Base-by-base conservation (phyloP, 2,329 filamentous ascomycete species). In the Sporothrix pseudoabietina region DNA sequence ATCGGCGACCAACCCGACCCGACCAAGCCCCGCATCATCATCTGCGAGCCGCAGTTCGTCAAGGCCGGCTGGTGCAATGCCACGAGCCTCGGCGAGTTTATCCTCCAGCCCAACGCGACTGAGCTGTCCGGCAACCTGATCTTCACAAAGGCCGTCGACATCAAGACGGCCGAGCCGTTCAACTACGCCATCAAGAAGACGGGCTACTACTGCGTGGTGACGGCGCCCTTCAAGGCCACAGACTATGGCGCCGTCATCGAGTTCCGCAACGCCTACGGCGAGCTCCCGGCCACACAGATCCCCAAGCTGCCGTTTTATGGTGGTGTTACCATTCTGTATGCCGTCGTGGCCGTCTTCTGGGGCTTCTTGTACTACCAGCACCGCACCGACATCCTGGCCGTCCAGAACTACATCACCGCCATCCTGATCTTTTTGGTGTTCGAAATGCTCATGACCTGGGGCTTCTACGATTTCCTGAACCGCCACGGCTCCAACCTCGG, bases 361-460 rank as follows among this genome's bases (percentile, higher is more conserved):
- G 94, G 89, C 10, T 97, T 98, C 82, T 86, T 98, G 30, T 98
- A 99, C 83, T 94, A 94, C 79, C 94, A 98, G 82, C 94, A 99
- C 81, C 89, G 95, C 74, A 89, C 92, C 78, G 96, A 99, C 81
- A 98, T 99, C 75, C 90, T 99, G 79, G 92, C 97, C 19, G 96
- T 99, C 1, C 96, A 99, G 82, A 99, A 99, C 81, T 99, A 99
- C 82, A 98, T 99, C 78, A 99, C 96, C 0, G 95, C 96, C 10
- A 99, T 98, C 75, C 86, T 99, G 69, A 89, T 96, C 71, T 99
- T 99, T 83, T 85, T 99, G 59, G 93, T 98, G 19, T 83, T 98
- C 19, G 96, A 99, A 82, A 97, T 98, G 90, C 85, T 98, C 79
- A 94, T 98, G 89, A 99, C 96, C 1, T 99, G 96, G 96, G 94